These are phyloP conservation scores for Phytophthora sansomeana DNA, from an alignment of 352 stramenopile genomes.

Conservation along the genomic window DNA sequence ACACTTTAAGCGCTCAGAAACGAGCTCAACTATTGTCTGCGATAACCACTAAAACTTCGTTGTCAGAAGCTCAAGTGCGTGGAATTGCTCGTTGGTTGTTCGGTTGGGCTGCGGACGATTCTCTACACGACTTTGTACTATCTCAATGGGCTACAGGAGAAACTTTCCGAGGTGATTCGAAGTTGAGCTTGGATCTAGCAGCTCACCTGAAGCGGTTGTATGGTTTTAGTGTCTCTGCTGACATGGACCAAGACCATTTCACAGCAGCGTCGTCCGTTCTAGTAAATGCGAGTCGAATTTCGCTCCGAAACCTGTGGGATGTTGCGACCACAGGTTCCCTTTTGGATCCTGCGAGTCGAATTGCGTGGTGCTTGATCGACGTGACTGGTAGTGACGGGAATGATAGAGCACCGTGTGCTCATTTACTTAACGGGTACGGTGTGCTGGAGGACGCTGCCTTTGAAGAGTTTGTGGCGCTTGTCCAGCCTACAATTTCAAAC, in stretches of 20 bases:
- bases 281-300: conserved; percentile 6
- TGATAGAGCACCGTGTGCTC: conserved; percentile 23
- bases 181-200: conserved; percentile 33
- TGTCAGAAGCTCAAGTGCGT: conserved; percentile 50
- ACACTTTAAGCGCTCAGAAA: conserved; percentile 33
- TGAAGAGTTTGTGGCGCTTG: conserved; percentile 35
- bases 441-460: conserved; percentile 31
- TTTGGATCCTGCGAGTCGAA: conserved; percentile 48
- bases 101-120: conserved; percentile 47
- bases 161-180: conserved; percentile 48
- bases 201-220: conserved; percentile 40
- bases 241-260: conserved; percentile 23
- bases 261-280: conserved; percentile 19
- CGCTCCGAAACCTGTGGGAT: conserved; percentile 58
- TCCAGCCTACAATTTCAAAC: conserved; percentile 40
- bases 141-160: conserved; percentile 56
- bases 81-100: conserved; percentile 63
- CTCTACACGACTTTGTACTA: conserved; percentile 56
- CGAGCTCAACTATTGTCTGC: conserved; percentile 33
- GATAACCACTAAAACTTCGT: conserved; percentile 38
- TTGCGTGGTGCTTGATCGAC: conserved; percentile 59
- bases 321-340: conserved; percentile 45
- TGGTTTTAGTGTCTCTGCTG: conserved; percentile 20
- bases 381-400: conserved; percentile 19
- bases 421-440: conserved; percentile 56